Evolutionary conservation across 768 basidiomycete genomes (phyloP).

Genomic region (Wakefieldia striispora): DNA sequence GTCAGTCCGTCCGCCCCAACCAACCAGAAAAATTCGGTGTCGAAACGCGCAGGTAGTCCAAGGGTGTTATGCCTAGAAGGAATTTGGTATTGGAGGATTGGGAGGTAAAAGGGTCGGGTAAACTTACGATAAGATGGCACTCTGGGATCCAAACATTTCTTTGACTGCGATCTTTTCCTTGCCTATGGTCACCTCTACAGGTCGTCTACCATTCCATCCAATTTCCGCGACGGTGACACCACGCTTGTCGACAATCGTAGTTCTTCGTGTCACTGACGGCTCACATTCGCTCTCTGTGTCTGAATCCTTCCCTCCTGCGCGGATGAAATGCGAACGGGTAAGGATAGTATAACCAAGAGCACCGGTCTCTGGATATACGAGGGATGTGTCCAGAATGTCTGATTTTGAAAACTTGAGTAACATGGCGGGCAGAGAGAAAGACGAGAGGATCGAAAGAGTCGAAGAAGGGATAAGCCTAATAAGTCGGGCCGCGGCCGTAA

Average conservation of each 20-base stretch:
- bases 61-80: slow-evolving; percentile 51
- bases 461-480: background rate
- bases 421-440: slow-evolving; percentile 34
- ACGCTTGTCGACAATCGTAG: slow-evolving; percentile 41
- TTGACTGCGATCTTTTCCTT: slow-evolving; percentile 50
- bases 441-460: background rate
- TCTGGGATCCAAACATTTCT: slow-evolving; percentile 57
- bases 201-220: slow-evolving; percentile 51
- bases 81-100: background rate
- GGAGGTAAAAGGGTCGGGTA: background rate
- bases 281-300: slow-evolving; percentile 30
- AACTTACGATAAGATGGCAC: slow-evolving; percentile 52
- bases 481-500: background rate
- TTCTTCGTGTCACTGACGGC: slow-evolving; percentile 35
- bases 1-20: slow-evolving; percentile 53
- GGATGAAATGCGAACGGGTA: slow-evolving; percentile 38
- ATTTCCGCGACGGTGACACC: slow-evolving; percentile 47
- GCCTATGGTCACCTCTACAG: slow-evolving; percentile 47
- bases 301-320: slow-evolving; percentile 25
- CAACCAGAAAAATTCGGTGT: slow-evolving; percentile 58
- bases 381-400: slow-evolving; percentile 56
- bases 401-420: slow-evolving; percentile 56
- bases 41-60: slow-evolving; percentile 61
- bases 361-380: slow-evolving; percentile 53
- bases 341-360: slow-evolving; percentile 47